Conservation (phyloP, 495 filamentous ascomycete species). For the Penicillium tannophilum region DNA sequence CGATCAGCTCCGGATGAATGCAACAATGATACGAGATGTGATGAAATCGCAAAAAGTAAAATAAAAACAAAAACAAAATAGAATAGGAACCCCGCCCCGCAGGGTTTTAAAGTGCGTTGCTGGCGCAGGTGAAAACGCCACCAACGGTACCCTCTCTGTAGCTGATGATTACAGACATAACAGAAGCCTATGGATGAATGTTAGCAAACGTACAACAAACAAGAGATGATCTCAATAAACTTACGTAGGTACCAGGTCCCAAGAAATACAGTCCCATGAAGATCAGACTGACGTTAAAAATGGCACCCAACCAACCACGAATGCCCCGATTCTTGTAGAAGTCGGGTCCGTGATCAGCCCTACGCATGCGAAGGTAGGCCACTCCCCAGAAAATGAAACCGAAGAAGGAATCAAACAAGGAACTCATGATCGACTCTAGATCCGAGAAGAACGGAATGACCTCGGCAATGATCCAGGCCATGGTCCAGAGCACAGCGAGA, state of each 20-base stretch:
- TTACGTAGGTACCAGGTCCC: conserved; percentile 76
- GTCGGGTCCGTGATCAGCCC: conserved; percentile 62
- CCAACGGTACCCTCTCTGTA: conserved; percentile 57
- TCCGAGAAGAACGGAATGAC: conserved; percentile 91
- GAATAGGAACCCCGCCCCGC: conserved; percentile 9
- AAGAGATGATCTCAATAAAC: conserved; percentile 24
- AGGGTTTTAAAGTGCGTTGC: conserved; percentile 50
- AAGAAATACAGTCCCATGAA: conserved; percentile 75
- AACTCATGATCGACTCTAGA: conserved; percentile 81
- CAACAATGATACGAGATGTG: conserved; percentile 1
- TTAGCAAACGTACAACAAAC: conserved; percentile 10
- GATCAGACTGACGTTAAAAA: conserved; percentile 70
- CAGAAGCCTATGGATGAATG: conserved; percentile 43
- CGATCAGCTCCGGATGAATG: neutral
- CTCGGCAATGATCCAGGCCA: conserved; percentile 82
- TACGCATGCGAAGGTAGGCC: conserved; percentile 81
- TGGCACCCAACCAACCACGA: conserved; percentile 61
- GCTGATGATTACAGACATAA: conserved; percentile 65
- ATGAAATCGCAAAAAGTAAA: neutral
- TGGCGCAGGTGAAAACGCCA: conserved; percentile 64
- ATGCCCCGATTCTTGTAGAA: conserved; percentile 61
- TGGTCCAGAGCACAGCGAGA: conserved; percentile 69
- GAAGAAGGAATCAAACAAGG: conserved; percentile 89
- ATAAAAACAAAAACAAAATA: neutral
- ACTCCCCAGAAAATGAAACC: conserved; percentile 95